Base-by-base conservation (phyloP, 2,329 filamentous ascomycete species). In the Aspergillus felis region DNA sequence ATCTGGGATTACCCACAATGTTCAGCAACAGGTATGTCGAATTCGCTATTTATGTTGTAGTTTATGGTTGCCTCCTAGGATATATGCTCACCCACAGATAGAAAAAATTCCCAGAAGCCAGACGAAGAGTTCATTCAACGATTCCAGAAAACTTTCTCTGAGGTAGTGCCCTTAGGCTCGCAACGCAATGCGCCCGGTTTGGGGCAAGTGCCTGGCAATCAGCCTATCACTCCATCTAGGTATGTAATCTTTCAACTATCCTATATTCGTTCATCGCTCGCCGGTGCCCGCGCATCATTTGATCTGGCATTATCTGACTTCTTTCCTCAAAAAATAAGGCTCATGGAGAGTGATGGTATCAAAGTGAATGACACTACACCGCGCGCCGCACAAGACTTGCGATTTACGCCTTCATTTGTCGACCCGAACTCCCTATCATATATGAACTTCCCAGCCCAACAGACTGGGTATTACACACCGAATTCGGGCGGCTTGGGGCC, bases 391-490 rank as follows among this genome's bases (percentile, higher is more conserved):
- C 87, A 89, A 68, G 92, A 97, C 65, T 94, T 92, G 87, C 85
- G 89, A 64, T 92, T 96, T 69, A 96, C 92, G 2, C 91, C 92
- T 3, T 94, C 92, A 24, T 80, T 96, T 57, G 83, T 97, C 70
- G 93, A 97, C 70, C 87, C 91, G 20, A 91, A 88, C 72, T 89
- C 90, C 29, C 91, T 91, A 72, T 85, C 86, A 25, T 97, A 96
- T 75, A 82, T 86, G 58, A 82, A 83, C 56, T 93, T 96, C 69
- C 86, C 88, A 62, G 91, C 90, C 74, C 89, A 92, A 62, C 84
- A 88, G 49, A 84, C 89, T 17, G 90, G 88, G 14, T 94, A 94
- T 75, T 97, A 96, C 75, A 92, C 91, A 7, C 90, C 92, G 2
- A 95, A 91, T 1, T 89, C 91, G 2, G 90, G 89, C 61, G 89